phyloP scores from a whole-genome alignment of 768 basidiomycete genomes.

The Grammothele lineata region DNA sequence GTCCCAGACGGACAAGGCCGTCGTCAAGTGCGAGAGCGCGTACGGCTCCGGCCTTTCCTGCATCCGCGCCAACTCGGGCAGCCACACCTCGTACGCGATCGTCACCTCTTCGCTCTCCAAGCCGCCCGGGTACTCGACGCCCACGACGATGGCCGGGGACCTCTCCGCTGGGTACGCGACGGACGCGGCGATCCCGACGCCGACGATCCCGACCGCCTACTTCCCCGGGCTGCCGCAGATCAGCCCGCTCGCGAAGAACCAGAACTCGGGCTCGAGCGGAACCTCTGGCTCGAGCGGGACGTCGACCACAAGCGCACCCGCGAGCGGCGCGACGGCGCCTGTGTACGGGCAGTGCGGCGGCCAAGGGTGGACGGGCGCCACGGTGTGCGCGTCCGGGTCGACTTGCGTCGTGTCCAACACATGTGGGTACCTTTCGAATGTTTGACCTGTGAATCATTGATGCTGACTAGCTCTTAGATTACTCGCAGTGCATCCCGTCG shows the following conservation, averaged over 20 bases:
- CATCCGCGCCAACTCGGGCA: constrained; percentile 17
- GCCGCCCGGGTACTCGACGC: constrained; percentile 26
- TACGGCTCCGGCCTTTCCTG: constrained; percentile 25
- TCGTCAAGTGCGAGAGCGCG: constrained; percentile 27
- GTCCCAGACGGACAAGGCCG: constrained; percentile 22
- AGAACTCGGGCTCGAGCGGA: too few species aligned
- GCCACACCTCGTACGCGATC: constrained; percentile 20
- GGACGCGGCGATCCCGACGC: constrained; percentile 22
- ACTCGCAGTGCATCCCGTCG: too few species aligned
- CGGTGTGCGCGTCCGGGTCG: too few species aligned
- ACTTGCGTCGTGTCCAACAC: too few species aligned
- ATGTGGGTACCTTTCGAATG: too few species aligned
- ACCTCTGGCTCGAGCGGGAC: too few species aligned
- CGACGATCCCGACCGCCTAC: constrained; percentile 25
- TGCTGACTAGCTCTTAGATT: too few species aligned
- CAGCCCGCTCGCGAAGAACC: constrained; percentile 21
- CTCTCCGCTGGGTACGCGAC: constrained; percentile 20
- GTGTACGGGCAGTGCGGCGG: too few species aligned
- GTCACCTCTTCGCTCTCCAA: constrained; percentile 18
- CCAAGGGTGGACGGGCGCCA: too few species aligned
- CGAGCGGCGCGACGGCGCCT: too few species aligned
- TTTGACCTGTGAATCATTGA: too few species aligned
- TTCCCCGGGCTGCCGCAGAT: constrained; percentile 24
- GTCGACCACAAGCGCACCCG: too few species aligned
- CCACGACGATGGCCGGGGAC: constrained; percentile 25